These are phyloP conservation scores for Collybiopsis luxurians DNA, from an alignment of 768 basidiomycete species.

Conservation along the genomic window DNA sequence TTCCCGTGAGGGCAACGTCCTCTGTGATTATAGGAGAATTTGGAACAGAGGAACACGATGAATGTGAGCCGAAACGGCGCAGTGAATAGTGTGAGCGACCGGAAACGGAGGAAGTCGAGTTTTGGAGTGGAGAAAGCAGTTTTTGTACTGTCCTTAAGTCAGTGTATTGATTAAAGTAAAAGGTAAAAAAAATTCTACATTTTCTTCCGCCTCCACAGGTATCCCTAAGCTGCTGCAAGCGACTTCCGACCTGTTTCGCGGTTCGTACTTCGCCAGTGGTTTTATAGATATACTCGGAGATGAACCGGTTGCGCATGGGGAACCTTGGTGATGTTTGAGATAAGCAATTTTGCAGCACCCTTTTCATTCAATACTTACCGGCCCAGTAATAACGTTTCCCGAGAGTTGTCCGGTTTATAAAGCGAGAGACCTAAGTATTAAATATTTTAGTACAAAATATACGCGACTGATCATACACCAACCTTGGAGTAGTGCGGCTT, in stretches of 20 bases:
- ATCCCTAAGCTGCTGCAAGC: slow-evolving; percentile 75
- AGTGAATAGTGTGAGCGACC: slow-evolving; percentile 17
- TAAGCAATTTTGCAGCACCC: background rate
- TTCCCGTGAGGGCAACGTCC: background rate
- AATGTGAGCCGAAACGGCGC: slow-evolving; percentile 13
- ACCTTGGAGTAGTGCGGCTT: slow-evolving; percentile 78
- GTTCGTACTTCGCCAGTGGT: slow-evolving; percentile 69
- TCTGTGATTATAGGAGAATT: background rate
- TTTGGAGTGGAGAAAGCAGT: slow-evolving; percentile 9
- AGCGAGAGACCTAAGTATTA: slow-evolving; percentile 53
- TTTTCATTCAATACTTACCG: slow-evolving; percentile 25
- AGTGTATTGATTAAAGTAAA: background rate
- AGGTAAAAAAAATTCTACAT: slow-evolving; percentile 41
- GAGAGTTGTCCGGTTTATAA: slow-evolving; percentile 69
- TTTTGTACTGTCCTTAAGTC: slow-evolving; percentile 5
- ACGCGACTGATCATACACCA: background rate
- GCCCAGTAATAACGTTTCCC: slow-evolving; percentile 70
- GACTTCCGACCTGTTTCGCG: slow-evolving; percentile 79
- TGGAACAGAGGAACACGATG: slow-evolving; percentile 22
- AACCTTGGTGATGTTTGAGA: slow-evolving; percentile 27
- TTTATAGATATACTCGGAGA: slow-evolving; percentile 71
- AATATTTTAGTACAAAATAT: too few relatives aligned
- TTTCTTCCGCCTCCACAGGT: slow-evolving; percentile 63
- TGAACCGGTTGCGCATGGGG: slow-evolving; percentile 77
- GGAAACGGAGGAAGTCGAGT: background rate